These are phyloP conservation scores for Rhododendron ferrugineum DNA, from an alignment of 148 eudicot genomes.

Conservation along the genomic window DNA sequence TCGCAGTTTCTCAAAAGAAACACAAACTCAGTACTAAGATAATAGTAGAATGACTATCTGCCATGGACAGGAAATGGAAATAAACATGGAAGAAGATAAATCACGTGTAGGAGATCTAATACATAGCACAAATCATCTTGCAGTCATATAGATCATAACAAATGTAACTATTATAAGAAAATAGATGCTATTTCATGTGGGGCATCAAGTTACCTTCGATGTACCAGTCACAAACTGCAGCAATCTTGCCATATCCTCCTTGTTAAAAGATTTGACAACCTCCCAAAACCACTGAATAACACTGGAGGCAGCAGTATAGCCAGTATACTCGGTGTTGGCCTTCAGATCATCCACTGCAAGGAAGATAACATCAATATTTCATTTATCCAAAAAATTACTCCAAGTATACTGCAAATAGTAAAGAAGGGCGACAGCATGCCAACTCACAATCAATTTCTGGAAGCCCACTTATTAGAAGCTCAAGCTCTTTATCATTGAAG, in stretches of 20 bases:
- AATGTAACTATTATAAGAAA: not conserved
- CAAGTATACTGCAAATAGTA: not conserved
- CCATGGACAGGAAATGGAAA: not conserved
- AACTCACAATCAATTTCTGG: constrained; percentile 95
- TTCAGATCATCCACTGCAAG: constrained; percentile 92
- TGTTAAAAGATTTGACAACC: constrained; percentile 73
- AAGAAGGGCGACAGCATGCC: constrained; percentile 8
- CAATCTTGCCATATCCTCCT: constrained; percentile 94
- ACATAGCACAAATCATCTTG: not conserved
- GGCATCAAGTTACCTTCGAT: constrained; percentile 62
- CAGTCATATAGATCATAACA: not conserved
- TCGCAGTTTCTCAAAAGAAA: not conserved
- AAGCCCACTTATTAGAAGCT: constrained; percentile 95
- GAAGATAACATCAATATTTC: constrained; percentile 13
- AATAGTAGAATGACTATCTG: not conserved
- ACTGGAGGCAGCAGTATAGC: constrained; percentile 68
- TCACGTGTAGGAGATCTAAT: not conserved
- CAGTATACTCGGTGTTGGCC: constrained; percentile 91
- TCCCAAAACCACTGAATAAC: constrained; percentile 99
- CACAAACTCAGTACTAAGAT: not conserved
- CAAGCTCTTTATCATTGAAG: constrained; percentile 96
- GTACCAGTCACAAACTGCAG: constrained; percentile 98
- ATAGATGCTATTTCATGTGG: not conserved
- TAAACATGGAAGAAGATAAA: not conserved
- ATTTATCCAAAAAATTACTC: not conserved